A percentile compares a stretch with the other conserved stretches of the same genome.
These are phyloP conservation scores for Anthracocystis walkeri DNA, from an alignment of 1,284 basidiomycete species.

Conservation along the genomic window DNA sequence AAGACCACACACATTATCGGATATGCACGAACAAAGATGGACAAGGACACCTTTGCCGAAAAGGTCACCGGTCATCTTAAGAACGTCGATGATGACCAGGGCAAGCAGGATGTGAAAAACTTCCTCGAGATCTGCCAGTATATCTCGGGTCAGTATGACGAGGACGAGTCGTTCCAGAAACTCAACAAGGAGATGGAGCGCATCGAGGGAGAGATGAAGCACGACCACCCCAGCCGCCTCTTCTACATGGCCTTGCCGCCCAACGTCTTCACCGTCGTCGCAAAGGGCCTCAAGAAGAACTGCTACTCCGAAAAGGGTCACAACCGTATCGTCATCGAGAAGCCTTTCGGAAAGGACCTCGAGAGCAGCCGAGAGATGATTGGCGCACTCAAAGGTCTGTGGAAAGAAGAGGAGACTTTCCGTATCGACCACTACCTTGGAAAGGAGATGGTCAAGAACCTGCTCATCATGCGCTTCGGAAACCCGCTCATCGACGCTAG, in stretches of 20 bases:
- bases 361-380: slow-evolving; percentile 67
- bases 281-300: slow-evolving; percentile 63
- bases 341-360: slow-evolving; percentile 68
- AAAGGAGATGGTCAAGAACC: slow-evolving; percentile 70
- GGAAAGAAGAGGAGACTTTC: slow-evolving; percentile 69
- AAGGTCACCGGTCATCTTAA: slow-evolving; percentile 61
- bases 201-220: slow-evolving; percentile 51
- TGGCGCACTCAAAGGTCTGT: slow-evolving; percentile 65
- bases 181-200: slow-evolving; percentile 61
- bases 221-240: slow-evolving; percentile 57
- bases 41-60: slow-evolving; percentile 63
- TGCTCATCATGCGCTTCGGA: slow-evolving; percentile 66
- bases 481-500: slow-evolving; percentile 67
- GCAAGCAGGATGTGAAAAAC: slow-evolving; percentile 50
- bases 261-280: slow-evolving; percentile 67
- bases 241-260: slow-evolving; percentile 69
- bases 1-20: slow-evolving; percentile 67
- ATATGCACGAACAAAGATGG: slow-evolving; percentile 70
- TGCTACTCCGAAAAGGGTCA: slow-evolving; percentile 63
- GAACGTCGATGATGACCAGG: slow-evolving; percentile 52
- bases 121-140: slow-evolving; percentile 66
- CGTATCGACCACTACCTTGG: slow-evolving; percentile 69
- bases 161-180: slow-evolving; percentile 63
- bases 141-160: slow-evolving; percentile 66
- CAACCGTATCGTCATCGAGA: slow-evolving; percentile 68